Base-by-base conservation (phyloP, 1,284 basidiomycete genomes). In the Ceratobasidium sp. region DNA sequence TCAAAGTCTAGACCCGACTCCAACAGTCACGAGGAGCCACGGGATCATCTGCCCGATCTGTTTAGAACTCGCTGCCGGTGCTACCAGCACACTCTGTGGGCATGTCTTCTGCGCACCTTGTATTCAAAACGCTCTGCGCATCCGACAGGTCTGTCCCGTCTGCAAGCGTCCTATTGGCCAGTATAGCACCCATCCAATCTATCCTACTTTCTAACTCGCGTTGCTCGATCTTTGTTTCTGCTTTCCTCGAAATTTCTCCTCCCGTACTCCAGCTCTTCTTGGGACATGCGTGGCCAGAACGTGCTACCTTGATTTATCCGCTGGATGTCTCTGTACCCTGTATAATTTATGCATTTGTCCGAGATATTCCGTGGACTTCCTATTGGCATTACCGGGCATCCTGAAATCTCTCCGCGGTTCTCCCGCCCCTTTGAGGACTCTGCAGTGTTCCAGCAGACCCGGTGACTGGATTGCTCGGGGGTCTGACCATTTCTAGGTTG, bases 1-100 rank as follows among this genome's bases (percentile, higher is more conserved):
- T n/a, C 61, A 22, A 64, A 43, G n/a, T 11, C 61, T 44, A 64
- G 40, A 40, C 40, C 40, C 61, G 37, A 56, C 52, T 40, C 52
- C 67, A 37, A 11, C 67, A 57, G 61, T 44, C 43, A 46, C 43
- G n/a, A 69, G 66, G 49, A 54, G 52, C n/a, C 67, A 46, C 37
- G 57, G 70, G 5, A 73, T 73, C 17, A 62, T 73, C 43, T 73
- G 70, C 22, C 70, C 70, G 57, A 73, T 73, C 44, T 73, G 70
- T 22, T 44, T 62, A 25, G 70, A 73, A 4, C 56, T 19, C 19
- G 70, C 57, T 1, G 44, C 7, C 1, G 44, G 51, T n/a, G 15
- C 57, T 17, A 73, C 70, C 9, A 73, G 70, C 34, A 73, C 70
- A 34, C 57, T 73, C 15, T 73, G 70, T 52, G 70, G 70, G 15